Base-by-base conservation (phyloP, 1,284 basidiomycete genomes). In the Ceratorhiza oryzae-sativae region DNA sequence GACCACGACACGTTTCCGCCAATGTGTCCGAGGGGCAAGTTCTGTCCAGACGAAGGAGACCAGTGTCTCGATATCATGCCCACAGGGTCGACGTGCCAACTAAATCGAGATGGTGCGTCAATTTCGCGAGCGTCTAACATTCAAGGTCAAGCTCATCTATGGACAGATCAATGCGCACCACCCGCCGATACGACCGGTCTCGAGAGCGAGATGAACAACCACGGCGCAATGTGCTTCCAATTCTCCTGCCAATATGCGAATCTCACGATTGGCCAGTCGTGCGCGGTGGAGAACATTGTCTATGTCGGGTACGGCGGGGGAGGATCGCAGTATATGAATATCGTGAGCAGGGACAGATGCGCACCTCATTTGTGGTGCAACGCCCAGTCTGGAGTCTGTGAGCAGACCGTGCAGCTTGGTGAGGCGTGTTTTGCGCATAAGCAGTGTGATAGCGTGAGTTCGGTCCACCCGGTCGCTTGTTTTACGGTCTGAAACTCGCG, bases 21-120 rank as follows among this genome's bases (percentile, higher is more conserved):
- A 0, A 61, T 81, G 25, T 84, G 83, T 72, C 74, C 77, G 0
- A 23, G 67, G 2, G 80, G 79, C 13, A 71, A 73, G 34, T 83
- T 81, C 77, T 84, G 84, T 74, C 82, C 83, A 3, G 83, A 85
- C 73, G 82, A 83, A 71, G 81, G 80, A 25, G 79, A 81, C 72
- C 75, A 75, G 8, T 85, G 84, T 76, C 72, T 80, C 55, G 73
- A 73, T 3, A 76, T 81, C 61, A 75, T 80, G 4, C 71, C 78
- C 0, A 63, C 80, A 0, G 82, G 82, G 25, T 78, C 78, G 9
- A 58, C 77, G 1, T 84, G 84, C 76, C 82, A 84, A 76, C 79
- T 84, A 59, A 81, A 83, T 75, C 80, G 84, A 45, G 84, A 85
- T 75, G 82, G 83, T 84, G 61, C 73, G 82, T 76, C 15, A 15